Base-by-base conservation (phyloP, 257 asterid genomes). In the Rhazya stricta region DNA sequence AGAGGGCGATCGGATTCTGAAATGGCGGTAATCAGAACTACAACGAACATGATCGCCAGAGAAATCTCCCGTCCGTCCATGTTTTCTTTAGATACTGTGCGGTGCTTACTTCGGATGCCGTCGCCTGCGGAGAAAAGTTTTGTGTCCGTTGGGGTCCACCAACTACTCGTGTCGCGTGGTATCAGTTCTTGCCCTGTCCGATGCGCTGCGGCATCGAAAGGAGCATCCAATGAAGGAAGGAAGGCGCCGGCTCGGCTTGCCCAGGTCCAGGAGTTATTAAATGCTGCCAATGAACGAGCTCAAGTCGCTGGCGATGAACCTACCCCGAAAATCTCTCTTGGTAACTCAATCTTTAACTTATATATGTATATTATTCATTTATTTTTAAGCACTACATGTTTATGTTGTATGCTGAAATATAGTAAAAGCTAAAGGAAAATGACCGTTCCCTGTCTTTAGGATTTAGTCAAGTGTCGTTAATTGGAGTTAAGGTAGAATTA, bases 281-380 rank as follows among this genome's bases (percentile, higher is more conserved):
- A 83, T 75, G 92, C 91, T 67, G 97, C 98, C 2, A 88, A 83
- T 78, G 97, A 94, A 77, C 93, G 97, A 15, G 88, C 89, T 81
- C 85, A 85, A 81, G 94, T 85, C 30, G 90, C 84, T 1, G 96
- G 93, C 12, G 74, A 81, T 72, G 90, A 88, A 81, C 92, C 94
- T 42, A 84, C 88, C 62, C 97, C 99, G 37, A 89, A 81, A 83
- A 85, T 94, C 78, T 81, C 88, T 30, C 81, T 92, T 13, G 97
- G 97, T 92, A 87, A 62, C 25, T 77, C 74, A 56, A 67, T 11
- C 4, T 65, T 60, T 23, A n/a, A 41, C 8, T 15, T 19, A 34
- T 54, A 7, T 27, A 5, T 12, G 67, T 27, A 13, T 43, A 60
- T 1, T 12, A 12, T 12, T 15, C 0, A 60, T 19, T 29, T 29